A percentile compares a stretch with the other conserved stretches of the same genome.
Conservation (phyloP, 2,329 filamentous ascomycete species). For the Simplicillium aogashimaense region DNA sequence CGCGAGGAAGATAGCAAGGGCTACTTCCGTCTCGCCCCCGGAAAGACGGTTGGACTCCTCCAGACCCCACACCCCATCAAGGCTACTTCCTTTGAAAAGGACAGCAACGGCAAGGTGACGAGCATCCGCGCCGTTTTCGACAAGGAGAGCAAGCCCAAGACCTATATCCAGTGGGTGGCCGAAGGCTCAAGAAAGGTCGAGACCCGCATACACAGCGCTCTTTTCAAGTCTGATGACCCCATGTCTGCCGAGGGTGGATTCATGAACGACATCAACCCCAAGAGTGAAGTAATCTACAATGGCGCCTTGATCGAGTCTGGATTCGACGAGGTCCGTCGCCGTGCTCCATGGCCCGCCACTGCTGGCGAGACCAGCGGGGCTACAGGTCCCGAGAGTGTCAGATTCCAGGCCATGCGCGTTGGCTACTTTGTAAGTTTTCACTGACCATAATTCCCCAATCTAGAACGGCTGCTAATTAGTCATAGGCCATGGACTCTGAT, state of each 20-base stretch:
- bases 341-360: slow-evolving; percentile 72
- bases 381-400: slow-evolving; percentile 57
- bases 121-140: slow-evolving; percentile 55
- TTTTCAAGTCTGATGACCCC: slow-evolving; percentile 78
- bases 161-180: slow-evolving; percentile 77
- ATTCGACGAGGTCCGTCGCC: slow-evolving; percentile 59
- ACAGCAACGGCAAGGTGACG: slow-evolving; percentile 51
- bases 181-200: slow-evolving; percentile 56
- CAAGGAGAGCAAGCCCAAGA: slow-evolving; percentile 61
- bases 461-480: background rate
- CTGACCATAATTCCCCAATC: background rate
- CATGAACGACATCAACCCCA: slow-evolving; percentile 67
- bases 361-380: slow-evolving; percentile 54
- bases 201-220: slow-evolving; percentile 62
- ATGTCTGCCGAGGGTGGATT: slow-evolving; percentile 67
- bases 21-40: slow-evolving; percentile 72
- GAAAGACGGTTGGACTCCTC: slow-evolving; percentile 66
- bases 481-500: slow-evolving; percentile 59
- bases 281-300: slow-evolving; percentile 65
- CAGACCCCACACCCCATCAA: slow-evolving; percentile 63
- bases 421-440: slow-evolving; percentile 56
- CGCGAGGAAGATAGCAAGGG: slow-evolving; percentile 63
- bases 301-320: slow-evolving; percentile 70
- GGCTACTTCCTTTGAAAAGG: slow-evolving; percentile 61
- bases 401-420: slow-evolving; percentile 80